A percentile compares a stretch with the other conserved stretches of the same genome.
phyloP scores from a whole-genome alignment of 23 red algal genomes.

The Gracilaria gracilis region DNA sequence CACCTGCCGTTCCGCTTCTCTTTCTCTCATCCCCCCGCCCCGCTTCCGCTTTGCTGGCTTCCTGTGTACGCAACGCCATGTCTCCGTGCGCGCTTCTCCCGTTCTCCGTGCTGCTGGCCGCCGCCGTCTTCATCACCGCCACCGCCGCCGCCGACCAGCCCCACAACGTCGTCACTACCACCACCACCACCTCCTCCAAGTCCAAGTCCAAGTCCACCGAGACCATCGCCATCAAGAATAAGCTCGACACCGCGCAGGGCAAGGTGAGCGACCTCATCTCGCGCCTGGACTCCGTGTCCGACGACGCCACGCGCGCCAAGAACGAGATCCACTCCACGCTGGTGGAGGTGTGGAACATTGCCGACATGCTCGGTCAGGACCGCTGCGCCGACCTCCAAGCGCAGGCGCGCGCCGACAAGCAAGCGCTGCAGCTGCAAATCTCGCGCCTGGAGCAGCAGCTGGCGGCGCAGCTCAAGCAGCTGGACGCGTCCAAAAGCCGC shows the following conservation, averaged over 20 bases:
- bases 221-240: constrained; percentile 63
- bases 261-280: constrained; percentile 74
- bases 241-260: constrained; percentile 67
- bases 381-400: constrained; percentile 67
- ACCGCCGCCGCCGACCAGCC: too few relatives aligned
- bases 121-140: too few relatives aligned
- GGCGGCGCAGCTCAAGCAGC: constrained; percentile 21
- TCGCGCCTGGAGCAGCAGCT: constrained; percentile 36
- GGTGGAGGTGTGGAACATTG: constrained; percentile 76
- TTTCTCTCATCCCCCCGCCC: too few relatives aligned
- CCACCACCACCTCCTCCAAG: neutral
- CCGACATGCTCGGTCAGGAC: constrained; percentile 71
- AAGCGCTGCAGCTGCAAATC: constrained; percentile 45
- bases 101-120: too few relatives aligned
- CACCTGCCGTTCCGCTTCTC: too few relatives aligned
- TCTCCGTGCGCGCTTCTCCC: too few relatives aligned
- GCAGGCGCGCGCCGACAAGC: constrained; percentile 49
- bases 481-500: constrained; percentile 4
- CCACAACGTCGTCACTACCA: neutral
- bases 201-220: constrained; percentile 40
- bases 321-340: constrained; percentile 83
- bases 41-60: too few relatives aligned
- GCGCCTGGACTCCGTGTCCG: constrained; percentile 72
- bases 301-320: constrained; percentile 72
- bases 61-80: too few relatives aligned